Base-by-base conservation (phyloP, 805 yeast species). In the Kregervanrija delftensis region DNA sequence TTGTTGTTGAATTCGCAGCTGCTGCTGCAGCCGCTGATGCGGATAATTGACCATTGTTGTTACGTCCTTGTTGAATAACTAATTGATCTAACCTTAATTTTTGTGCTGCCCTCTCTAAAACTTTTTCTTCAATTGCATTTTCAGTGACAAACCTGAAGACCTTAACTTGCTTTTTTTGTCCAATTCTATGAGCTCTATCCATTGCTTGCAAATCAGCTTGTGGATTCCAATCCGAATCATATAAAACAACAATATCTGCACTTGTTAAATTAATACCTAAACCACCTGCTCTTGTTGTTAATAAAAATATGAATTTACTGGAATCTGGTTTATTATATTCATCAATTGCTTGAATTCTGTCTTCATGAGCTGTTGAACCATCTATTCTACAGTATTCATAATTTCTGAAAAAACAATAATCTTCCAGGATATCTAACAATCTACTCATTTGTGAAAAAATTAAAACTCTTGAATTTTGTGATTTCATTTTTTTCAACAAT, bases 131-230 rank as follows among this genome's bases (percentile, higher is more conserved):
- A 55, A 91, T 87, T 1, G 98, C 96, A 65, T 87, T 81, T 59
- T 91, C 98, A 3, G 97, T 91, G 28, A 91, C 95, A 66, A 91
- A 87, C 52, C 99, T 71, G 62, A 76, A 91, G 14, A 91, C 98
- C 55, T 81, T 76, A 8, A 91, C 99, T 67, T 91, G 99, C 59
- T 91, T 91, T 61, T 86, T 91, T 63, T 90, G 98, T 14, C 98
- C 98, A 60, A 90, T 90, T 71, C 98, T 80, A 60, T 90, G 98
- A 1, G 97, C 98, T 60, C 98, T 77, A 63, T 91, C 98, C 98
- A 90, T 90, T 1, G 97, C 97, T 67, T 90, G 98, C 56, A 90
- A 71, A 71, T 90, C 98, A 0, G 96, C 97, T 61, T 90, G 98
- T 2, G 98, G 98, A 59, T 90, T 90, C 98, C 98, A 90, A 67